phyloP scores from a whole-genome alignment of 2,329 filamentous ascomycete genomes.

The Aspergillus sclerotialis region DNA sequence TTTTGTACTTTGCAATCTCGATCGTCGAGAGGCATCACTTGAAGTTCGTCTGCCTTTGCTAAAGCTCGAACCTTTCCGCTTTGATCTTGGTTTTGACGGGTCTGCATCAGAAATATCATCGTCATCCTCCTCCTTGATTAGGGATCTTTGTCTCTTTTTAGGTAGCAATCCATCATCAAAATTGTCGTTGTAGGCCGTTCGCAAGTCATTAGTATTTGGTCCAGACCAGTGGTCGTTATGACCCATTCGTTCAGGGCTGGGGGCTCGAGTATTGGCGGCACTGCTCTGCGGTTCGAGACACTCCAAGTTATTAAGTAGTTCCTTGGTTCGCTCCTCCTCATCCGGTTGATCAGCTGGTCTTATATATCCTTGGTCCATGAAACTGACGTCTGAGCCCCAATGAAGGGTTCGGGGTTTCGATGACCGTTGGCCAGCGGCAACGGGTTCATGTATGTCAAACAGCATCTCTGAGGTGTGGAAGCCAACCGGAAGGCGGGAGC shows the following conservation, averaged over 20 bases:
- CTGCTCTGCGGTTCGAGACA: conserved; percentile 54
- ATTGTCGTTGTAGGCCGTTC: conserved; percentile 10
- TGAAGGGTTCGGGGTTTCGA: conserved; percentile 42
- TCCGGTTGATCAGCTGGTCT: conserved; percentile 52
- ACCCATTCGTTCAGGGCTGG: conserved; percentile 44
- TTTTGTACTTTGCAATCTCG: conserved; percentile 23
- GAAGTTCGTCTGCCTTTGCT: conserved; percentile 26
- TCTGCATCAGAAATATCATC: conserved; percentile 26
- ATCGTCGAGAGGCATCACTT: conserved; percentile 30
- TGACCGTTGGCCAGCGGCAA: conserved; percentile 29
- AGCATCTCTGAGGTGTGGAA: conserved; percentile 33
- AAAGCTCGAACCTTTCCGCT: conserved; percentile 42
- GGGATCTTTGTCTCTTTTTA: conserved; percentile 24
- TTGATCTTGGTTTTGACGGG: conserved; percentile 30
- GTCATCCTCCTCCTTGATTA: conserved; percentile 37
- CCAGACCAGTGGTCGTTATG: conserved; percentile 9
- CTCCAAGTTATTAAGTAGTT: conserved; percentile 50
- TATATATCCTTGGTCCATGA: conserved; percentile 54
- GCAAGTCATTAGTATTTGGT: conserved; percentile 8
- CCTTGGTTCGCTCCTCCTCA: conserved; percentile 49
- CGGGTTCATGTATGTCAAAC: conserved; percentile 29
- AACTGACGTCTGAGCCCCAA: conserved; percentile 64
- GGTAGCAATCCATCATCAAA: conserved; percentile 19
- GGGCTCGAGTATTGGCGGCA: conserved; percentile 52
- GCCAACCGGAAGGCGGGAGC: conserved; percentile 20